These are phyloP conservation scores for Pseudogymnoascus sp. DNA, from an alignment of 2,329 filamentous ascomycete species.

Conservation along the genomic window DNA sequence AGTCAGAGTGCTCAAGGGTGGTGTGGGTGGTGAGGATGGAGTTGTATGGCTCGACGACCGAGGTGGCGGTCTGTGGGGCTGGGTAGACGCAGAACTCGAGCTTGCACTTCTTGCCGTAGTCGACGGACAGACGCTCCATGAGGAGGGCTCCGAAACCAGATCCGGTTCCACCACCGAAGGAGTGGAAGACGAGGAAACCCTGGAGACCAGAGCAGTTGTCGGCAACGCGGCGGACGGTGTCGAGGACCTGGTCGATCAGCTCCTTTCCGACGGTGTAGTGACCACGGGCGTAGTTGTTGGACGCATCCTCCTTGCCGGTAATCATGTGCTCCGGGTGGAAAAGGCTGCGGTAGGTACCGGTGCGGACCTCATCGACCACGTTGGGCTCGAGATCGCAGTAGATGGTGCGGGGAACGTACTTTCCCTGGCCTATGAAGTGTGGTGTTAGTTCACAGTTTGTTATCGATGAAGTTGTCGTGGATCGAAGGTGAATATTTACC, in stretches of 20 bases:
- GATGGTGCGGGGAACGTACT: slow-evolving; percentile 98
- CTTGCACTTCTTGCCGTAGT: slow-evolving; percentile 99
- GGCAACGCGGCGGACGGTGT: slow-evolving; percentile 95
- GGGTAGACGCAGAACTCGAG: slow-evolving; percentile 99
- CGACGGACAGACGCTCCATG: slow-evolving; percentile 97
- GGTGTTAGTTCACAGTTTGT: slow-evolving; percentile 26
- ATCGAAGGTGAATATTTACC: slow-evolving; percentile 50
- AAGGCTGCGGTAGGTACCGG: slow-evolving; percentile 87
- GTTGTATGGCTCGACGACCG: slow-evolving; percentile 99
- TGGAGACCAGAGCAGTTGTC: slow-evolving; percentile 98
- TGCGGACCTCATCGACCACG: slow-evolving; percentile 98
- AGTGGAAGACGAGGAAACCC: slow-evolving; percentile 99
- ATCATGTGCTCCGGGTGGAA: slow-evolving; percentile 99
- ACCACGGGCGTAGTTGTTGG: slow-evolving; percentile 99
- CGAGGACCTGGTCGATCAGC: slow-evolving; percentile 93
- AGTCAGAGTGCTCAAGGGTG: slow-evolving; percentile 98
- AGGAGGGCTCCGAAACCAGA: slow-evolving; percentile 97
- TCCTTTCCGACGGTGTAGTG: slow-evolving; percentile 99
- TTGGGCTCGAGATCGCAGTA: slow-evolving; percentile 99
- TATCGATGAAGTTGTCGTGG: slow-evolving; percentile 7
- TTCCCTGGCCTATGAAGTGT: slow-evolving; percentile 69
- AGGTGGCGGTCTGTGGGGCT: slow-evolving; percentile 91
- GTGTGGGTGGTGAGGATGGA: slow-evolving; percentile 98
- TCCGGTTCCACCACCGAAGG: slow-evolving; percentile 96
- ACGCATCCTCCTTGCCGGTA: slow-evolving; percentile 99